Conservation (phyloP, 2,329 filamentous ascomycete genomes). For the Scytalidium sp. region DNA sequence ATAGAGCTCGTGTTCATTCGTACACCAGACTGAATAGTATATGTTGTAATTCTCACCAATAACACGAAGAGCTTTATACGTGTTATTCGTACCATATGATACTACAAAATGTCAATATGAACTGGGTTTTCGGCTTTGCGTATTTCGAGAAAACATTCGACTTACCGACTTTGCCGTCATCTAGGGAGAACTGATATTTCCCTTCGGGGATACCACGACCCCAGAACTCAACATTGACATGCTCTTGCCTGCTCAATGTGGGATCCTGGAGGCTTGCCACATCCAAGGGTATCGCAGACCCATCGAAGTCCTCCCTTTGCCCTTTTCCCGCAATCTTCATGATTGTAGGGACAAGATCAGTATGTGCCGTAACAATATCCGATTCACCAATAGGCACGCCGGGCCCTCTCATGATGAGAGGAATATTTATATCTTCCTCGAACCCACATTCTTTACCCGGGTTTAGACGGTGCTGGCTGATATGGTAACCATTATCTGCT, state of each 20-base stretch:
- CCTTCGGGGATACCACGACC: conserved; percentile 29
- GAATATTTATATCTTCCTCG: conserved; percentile 49
- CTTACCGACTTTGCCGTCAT: conserved; percentile 21
- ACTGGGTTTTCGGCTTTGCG: too few relatives aligned
- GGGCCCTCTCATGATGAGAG: conserved; percentile 56
- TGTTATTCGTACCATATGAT: conserved; percentile 36
- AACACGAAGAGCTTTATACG: conserved; percentile 46
- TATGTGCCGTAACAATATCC: conserved; percentile 50
- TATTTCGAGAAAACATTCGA: too few relatives aligned
- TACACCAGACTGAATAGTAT: conserved; percentile 69
- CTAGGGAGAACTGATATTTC: conserved; percentile 17
- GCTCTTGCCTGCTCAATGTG: conserved; percentile 34
- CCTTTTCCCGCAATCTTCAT: conserved; percentile 34
- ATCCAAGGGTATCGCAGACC: conserved; percentile 37
- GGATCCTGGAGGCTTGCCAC: conserved; percentile 14
- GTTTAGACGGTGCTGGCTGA: conserved; percentile 46
- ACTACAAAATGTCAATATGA: too few relatives aligned
- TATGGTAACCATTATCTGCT: conserved; percentile 52
- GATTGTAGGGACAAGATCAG: conserved; percentile 48
- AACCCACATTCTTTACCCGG: conserved; percentile 49
- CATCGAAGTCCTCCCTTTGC: conserved; percentile 43
- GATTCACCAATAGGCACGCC: conserved; percentile 41
- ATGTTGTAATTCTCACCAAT: conserved; percentile 50
- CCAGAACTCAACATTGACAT: conserved; percentile 48
- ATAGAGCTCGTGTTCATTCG: conserved; percentile 64